Percentiles rank a stretch among this genome's conserved stretches.
Conservation (phyloP, 208 protist genomes). For the Leishmania arabica region DNA sequence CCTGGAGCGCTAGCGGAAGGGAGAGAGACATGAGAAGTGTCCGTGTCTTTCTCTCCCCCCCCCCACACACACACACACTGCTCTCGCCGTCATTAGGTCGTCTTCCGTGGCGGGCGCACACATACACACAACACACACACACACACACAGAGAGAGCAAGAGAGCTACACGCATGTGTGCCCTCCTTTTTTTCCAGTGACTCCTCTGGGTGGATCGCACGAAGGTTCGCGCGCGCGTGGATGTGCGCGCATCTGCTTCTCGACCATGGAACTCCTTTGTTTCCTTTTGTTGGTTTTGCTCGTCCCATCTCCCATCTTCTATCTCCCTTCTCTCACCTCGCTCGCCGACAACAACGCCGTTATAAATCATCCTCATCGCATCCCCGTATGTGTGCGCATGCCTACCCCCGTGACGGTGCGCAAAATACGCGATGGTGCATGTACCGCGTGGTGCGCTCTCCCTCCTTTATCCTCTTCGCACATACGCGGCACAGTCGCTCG, state of each 20-base stretch:
- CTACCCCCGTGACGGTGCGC: not conserved
- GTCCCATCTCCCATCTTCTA: too few relatives aligned
- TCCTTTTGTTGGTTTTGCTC: too few relatives aligned
- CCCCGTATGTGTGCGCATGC: not conserved
- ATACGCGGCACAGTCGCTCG: not conserved
- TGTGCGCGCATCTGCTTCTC: conserved; percentile 1
- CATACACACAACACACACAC: too few relatives aligned
- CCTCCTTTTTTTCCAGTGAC: not conserved
- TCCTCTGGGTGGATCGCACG: not conserved
- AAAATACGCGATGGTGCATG: too few relatives aligned
- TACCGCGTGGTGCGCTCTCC: not conserved
- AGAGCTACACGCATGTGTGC: not conserved
- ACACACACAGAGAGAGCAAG: not conserved
- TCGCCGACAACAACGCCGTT: too few relatives aligned
- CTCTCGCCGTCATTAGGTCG: not conserved
- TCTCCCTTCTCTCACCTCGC: too few relatives aligned
- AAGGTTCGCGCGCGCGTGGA: not conserved
- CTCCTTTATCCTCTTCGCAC: not conserved
- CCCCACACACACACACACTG: too few relatives aligned
- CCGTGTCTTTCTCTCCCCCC: not conserved
- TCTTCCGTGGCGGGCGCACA: not conserved
- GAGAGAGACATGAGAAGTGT: too few relatives aligned
- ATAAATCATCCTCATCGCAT: too few relatives aligned
- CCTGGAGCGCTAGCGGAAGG: too few relatives aligned
- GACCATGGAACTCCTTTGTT: too few relatives aligned